Evolutionary conservation across 257 asterid species (phyloP), one percentile per base, ranked within the genome.

Genomic region (Solanum piurae): DNA sequence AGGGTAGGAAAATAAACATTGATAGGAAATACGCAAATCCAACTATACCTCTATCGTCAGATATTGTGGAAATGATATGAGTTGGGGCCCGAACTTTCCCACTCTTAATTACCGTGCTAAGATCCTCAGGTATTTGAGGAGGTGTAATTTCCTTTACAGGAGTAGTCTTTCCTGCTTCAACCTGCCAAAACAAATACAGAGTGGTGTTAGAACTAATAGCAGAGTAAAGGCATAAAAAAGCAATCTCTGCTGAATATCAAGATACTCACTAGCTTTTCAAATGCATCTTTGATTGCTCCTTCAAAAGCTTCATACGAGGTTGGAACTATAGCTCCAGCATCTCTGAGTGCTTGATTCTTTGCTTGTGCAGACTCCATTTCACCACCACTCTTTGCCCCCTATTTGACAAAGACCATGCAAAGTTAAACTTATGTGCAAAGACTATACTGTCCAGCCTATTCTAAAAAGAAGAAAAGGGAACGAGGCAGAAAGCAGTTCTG

Each of bases 301-400:
- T 97, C 99, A 87, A 97, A 93, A 88, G 98, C 96, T 92, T 97
- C 99, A 89, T 58, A 97, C n/a, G 99, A 97, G 90, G 98, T 94
- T 76, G 99, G 99, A 88, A 97, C 99, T 85, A 90, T 94, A 87
- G 99, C 99, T 68, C 99, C 98, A 86, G 98, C 98, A 20, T 96
- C 99, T 91, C 89, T 92, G 80, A 97, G 98, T 86, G 99, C 99
- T 93, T 94, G 94, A 89, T 96, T 97, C 92, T 97, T 97, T 87
- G 96, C 99, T 94, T 97, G 99, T 44, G 99, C 99, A 83, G 99
- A 97, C 91, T 97, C 99, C 98, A 97, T 87, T 88, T 97, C 99
- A 69, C 98, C 98, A 83, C 99, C 99, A 93, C 99, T 97, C 93
- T 97, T 97, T 87, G 99, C 99, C 64, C 99, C 99, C 99, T 97